These are phyloP conservation scores for Candida arabinofermentans DNA, from an alignment of 805 yeast genomes.

Conservation along the genomic window DNA sequence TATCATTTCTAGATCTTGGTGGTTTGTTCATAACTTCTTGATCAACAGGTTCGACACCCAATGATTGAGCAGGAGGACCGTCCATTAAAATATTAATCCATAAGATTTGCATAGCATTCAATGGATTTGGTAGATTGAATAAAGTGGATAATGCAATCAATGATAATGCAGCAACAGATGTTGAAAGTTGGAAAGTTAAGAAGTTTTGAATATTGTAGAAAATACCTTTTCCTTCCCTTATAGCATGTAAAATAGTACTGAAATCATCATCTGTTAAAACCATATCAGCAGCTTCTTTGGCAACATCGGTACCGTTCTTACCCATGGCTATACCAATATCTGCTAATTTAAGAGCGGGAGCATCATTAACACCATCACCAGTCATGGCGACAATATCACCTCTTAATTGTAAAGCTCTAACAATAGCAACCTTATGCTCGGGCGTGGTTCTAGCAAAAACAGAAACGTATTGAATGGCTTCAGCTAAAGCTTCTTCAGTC, in stretches of 20 bases:
- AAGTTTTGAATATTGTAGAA: slow-evolving; percentile 94
- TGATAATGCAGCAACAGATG: slow-evolving; percentile 91
- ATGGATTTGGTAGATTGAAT: slow-evolving; percentile 85
- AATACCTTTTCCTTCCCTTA: slow-evolving; percentile 96
- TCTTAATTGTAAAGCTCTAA: slow-evolving; percentile 80
- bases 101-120: slow-evolving; percentile 96
- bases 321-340: slow-evolving; percentile 97
- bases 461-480: slow-evolving; percentile 75
- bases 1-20: slow-evolving; percentile 87
- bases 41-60: slow-evolving; percentile 97
- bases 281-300: slow-evolving; percentile 98
- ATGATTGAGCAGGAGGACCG: slow-evolving; percentile 97
- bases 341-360: slow-evolving; percentile 95
- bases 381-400: slow-evolving; percentile 98
- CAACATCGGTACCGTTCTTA: slow-evolving; percentile 93
- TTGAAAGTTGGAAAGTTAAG: slow-evolving; percentile 91
- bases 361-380: slow-evolving; percentile 99
- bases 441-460: slow-evolving; percentile 96
- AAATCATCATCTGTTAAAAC: slow-evolving; percentile 95
- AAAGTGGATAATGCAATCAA: slow-evolving; percentile 84
- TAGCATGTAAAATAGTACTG: slow-evolving; percentile 87
- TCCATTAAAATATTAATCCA: slow-evolving; percentile 98
- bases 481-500: slow-evolving; percentile 67
- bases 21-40: slow-evolving; percentile 93
- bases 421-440: slow-evolving; percentile 87